Base-by-base conservation (phyloP, 805 yeast species). In the Wilhelminamyces savonicus region DNA sequence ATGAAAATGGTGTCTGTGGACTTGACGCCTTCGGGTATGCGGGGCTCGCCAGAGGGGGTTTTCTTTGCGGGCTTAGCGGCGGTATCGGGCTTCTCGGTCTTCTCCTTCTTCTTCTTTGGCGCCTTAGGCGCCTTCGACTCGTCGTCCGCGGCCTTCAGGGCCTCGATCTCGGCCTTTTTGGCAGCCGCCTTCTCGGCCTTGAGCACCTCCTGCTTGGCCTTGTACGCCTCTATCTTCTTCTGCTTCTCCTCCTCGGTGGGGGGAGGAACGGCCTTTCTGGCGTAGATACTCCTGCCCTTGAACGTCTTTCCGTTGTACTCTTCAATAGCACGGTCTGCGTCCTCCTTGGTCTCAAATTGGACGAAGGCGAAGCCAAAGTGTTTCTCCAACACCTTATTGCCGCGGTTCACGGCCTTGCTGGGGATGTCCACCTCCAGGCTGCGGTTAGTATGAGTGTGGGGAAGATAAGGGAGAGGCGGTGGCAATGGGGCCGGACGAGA, bases 361-460 rank as follows among this genome's bases (percentile, higher is more conserved):
- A 75, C 71, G 49, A 76, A 77, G 10, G 77, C 82, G 43, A 72
- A 76, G 23, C 83, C 82, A 36, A 62, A 70, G 50, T 59, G 67
- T 52, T 61, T 55, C 50, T 62, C 43, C 52, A 57, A 53, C 35
- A 63, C 48, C 27, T 55, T 57, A 25, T 56, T 62, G 25, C 53
- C 51, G 28, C 53, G 51, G 22, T 46, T 45, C 29, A 46, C 39
- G 37, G 62, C 59, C 51, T 66, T 68, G 46, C 52, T 52, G 13
- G 82, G 82, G 38, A 76, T 62, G 31, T 71, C 74, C 27, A 76
- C 66, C 19, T 59, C 62, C 17, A 60, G 62, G 16, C 59, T 52
- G 19, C 8, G 8, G 19, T 17, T 17, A 17, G 19, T 17, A 17
- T 6, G 19, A 8, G 8, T 17, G n/a, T n/a, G n/a, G n/a, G n/a